Evolutionary conservation across 352 stramenopile genomes (phyloP), one percentile per base, ranked within the genome.

Genomic region (Globisporangium okanoganense): DNA sequence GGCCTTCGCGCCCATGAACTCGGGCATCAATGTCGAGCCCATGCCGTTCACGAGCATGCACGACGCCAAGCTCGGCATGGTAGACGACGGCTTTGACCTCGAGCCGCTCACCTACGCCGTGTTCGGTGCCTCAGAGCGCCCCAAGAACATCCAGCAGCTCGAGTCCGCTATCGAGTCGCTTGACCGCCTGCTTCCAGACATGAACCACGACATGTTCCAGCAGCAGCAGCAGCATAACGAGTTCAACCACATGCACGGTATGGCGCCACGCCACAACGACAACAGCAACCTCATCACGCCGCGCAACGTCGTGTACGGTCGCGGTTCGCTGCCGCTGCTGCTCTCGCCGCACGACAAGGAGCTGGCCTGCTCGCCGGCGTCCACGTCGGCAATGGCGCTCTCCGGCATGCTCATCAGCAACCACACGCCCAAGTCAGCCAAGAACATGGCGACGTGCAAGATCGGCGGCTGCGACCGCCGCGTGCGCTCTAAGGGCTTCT

Each of bases 401-500:
- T 66, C 72, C 25, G 56, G 45, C 13, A 58, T 85, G 41, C 41
- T 72, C 8, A 53, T 70, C 20, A 61, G 48, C 48, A 72, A 48
- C 38, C 36, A 33, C 22, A 78, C 75, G 50, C 47, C 65, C 18
- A 80, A 78, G 48, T 88, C 79, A 29, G 73, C 74, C 7, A 86
- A 86, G 67, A 73, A 67, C 53, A 80, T 89, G 70, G 79, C 71
- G 6, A 85, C 71, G 18, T 89, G 79, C 69, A 89, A 90, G 47
- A 65, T 88, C 22, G 67, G 27, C 27, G 79, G 71, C 41, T 90
- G 81, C 51, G 73, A 84, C 20, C 80, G 80, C 27, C 78, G 79
- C 13, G 79, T 90, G 44, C 79, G 81, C 52, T 91, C 86, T 66
- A 91, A 92, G 68, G 82, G 81, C 22, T 90, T 93, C 56, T 95